Percentiles rank a stretch among this genome's conserved stretches.
Evolutionary conservation across 2,329 filamentous ascomycete genomes (phyloP).

Genomic region (Huntiella bhutanensis): DNA sequence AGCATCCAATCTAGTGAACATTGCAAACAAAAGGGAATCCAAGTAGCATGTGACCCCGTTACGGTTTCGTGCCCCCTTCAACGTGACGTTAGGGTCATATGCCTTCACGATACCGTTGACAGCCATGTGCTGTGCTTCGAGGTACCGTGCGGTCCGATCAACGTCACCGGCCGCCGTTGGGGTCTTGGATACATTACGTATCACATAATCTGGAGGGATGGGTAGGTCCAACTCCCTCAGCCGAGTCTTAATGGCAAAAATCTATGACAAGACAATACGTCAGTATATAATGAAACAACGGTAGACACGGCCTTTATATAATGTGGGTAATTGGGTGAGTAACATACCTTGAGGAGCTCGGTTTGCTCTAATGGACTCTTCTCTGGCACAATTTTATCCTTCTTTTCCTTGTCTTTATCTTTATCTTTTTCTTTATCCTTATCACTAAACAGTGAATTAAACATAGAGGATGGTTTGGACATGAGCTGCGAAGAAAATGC

Average conservation of each 20-base stretch:
- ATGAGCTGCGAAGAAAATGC: neutral
- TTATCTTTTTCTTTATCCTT: constrained; percentile 1
- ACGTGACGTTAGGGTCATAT: constrained; percentile 50
- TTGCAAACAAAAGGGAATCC: constrained; percentile 78
- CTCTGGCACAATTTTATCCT: constrained; percentile 6
- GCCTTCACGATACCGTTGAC: constrained; percentile 59
- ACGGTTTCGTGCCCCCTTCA: constrained; percentile 75
- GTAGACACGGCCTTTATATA: too few species aligned
- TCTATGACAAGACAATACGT: constrained; percentile 16
- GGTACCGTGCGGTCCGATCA: constrained; percentile 56
- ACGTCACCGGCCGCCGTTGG: constrained; percentile 49
- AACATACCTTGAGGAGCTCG: constrained; percentile 20
- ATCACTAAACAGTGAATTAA: constrained; percentile 3
- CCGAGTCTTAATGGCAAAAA: constrained; percentile 23
- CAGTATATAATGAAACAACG: neutral
- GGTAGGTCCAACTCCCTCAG: constrained; percentile 26
- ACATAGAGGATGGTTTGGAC: constrained; percentile 5
- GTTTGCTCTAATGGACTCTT: constrained; percentile 35
- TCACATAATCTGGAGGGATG: constrained; percentile 35
- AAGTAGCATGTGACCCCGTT: constrained; percentile 84
- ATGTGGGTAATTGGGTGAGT: neutral
- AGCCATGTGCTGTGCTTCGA: constrained; percentile 63
- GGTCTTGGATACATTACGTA: constrained; percentile 36
- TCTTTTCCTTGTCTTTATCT: constrained; percentile 2
- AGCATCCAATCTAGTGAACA: constrained; percentile 78